These are phyloP conservation scores for Mikania micrantha DNA, from an alignment of 129 eudicot genomes.

Conservation along the genomic window DNA sequence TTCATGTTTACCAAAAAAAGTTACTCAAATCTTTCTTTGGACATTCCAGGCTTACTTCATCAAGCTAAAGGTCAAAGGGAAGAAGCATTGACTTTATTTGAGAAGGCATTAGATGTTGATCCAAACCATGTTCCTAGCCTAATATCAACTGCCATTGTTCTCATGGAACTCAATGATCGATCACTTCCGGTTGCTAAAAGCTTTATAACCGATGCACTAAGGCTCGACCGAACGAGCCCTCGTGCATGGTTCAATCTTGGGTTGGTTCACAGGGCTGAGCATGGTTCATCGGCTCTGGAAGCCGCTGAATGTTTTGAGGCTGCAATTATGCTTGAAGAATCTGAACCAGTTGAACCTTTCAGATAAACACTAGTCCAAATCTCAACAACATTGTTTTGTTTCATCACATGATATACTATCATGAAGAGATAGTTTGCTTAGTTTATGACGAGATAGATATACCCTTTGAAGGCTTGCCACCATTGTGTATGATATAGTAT, in stretches of 20 bases:
- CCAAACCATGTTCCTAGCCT: slow-evolving; percentile 90
- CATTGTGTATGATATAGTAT: slow-evolving; percentile 16
- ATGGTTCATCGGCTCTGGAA: slow-evolving; percentile 52
- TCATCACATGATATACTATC: slow-evolving; percentile 1
- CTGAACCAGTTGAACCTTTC: slow-evolving; percentile 84
- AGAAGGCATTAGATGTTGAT: slow-evolving; percentile 71
- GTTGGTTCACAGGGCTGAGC: slow-evolving; percentile 48
- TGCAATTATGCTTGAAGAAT: slow-evolving; percentile 72
- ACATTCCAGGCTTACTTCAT: slow-evolving; percentile 56
- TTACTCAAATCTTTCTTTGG: slow-evolving; percentile 10
- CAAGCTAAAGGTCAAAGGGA: slow-evolving; percentile 65
- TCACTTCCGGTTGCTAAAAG: slow-evolving; percentile 69
- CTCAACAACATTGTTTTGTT: slow-evolving; percentile 2
- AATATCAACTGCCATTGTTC: slow-evolving; percentile 61
- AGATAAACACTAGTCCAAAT: slow-evolving; percentile 32
- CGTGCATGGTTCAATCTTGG: slow-evolving; percentile 91
- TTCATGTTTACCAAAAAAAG: too few species aligned
- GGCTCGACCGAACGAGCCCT: slow-evolving; percentile 62
- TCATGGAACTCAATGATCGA: slow-evolving; percentile 37
- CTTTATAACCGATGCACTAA: slow-evolving; percentile 70
- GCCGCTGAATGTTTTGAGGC: slow-evolving; percentile 91
- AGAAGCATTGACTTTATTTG: slow-evolving; percentile 64
- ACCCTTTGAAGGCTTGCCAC: not conserved
- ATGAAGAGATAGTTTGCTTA: slow-evolving; percentile 14
- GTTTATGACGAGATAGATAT: slow-evolving; percentile 7